Base-by-base conservation (phyloP, 352 stramenopile species). In the Pythium brassicae region DNA sequence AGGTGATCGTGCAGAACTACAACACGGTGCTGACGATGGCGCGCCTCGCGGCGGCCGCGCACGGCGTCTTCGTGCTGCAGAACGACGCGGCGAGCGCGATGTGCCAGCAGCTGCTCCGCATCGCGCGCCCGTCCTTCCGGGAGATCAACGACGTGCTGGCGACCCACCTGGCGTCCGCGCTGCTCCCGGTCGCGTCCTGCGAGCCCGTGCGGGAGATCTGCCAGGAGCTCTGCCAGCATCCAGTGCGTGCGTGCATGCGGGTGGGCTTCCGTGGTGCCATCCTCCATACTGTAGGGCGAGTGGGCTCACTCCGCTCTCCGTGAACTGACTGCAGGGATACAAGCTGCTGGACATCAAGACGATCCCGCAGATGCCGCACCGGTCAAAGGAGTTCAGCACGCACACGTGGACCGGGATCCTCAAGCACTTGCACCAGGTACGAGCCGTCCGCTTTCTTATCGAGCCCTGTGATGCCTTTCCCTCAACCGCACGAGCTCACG, bases 1-100 rank as follows among this genome's bases (percentile, higher is more conserved):
- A 96, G 59, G 83, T 94, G 14, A 92, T 95, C 34, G 83, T 96
- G 43, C 87, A 96, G 59, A 93, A 94, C 63, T 96, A 96, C 70
- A 96, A 96, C 67, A 70, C 83, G n/a, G 63, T 95, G 51, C 82
- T 96, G 23, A 95, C 84, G 2, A 87, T 94, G 56, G 85, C 86
- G 23, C 76, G 81, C 37, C 77, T 96, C 20, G 62, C 75, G n/a
- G 68, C 80, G 14, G 72, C 61, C 23, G 55, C 69, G 3, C 66
- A 92, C 50, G 76, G 78, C 40, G 69, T 94, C 45, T 53, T 94
- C 27, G 76, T 89, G 63, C 59, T 94, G 20, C 72, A 83, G 51
- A 94, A 94, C 50, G 83, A 94, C 57, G 52, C 57, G 15, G 78
- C 77, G 20, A 75, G 66, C 47, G 52, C 69, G 12, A 78, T 86